phyloP scores from a whole-genome alignment of 257 asterid genomes.

The Scutellaria baicalensis region DNA sequence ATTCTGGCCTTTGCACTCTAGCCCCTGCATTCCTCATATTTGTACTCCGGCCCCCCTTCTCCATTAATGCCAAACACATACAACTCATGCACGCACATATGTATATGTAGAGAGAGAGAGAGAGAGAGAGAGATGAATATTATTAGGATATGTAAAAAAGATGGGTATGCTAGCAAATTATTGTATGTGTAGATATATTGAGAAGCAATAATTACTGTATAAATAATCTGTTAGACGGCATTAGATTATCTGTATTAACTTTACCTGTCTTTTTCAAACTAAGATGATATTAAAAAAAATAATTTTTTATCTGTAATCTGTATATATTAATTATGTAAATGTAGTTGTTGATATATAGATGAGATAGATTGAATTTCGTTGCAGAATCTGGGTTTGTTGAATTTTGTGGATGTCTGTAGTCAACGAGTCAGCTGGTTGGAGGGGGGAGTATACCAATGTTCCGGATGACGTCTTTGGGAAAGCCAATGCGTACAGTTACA shows the following conservation, averaged over 20 bases:
- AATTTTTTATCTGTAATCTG: neutral
- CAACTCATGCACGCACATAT: slow-evolving; percentile 13
- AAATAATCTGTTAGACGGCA: neutral
- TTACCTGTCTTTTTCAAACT: slow-evolving; percentile 15
- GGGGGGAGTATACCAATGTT: slow-evolving; percentile 15
- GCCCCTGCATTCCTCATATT: slow-evolving; percentile 22
- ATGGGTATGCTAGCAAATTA: neutral
- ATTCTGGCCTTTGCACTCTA: neutral
- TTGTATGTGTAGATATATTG: neutral
- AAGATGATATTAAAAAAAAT: neutral
- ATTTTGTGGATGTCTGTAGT: slow-evolving; percentile 46
- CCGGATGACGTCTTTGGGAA: slow-evolving; percentile 21
- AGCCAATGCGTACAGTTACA: slow-evolving; percentile 18
- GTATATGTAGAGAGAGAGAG: too few relatives aligned
- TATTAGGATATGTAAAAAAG: neutral
- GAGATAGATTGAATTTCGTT: slow-evolving; percentile 19
- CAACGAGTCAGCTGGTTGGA: slow-evolving; percentile 52
- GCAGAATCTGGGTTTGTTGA: slow-evolving; percentile 9
- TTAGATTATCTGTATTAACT: neutral
- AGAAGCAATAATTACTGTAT: slow-evolving; percentile 2
- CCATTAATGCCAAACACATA: slow-evolving; percentile 34
- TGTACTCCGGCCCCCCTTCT: slow-evolving; percentile 24
- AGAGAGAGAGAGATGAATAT: too few relatives aligned
- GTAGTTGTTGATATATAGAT: neutral
- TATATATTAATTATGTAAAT: neutral